phyloP scores from a whole-genome alignment of 805 yeast species.

The Candida methanosorbosa region DNA sequence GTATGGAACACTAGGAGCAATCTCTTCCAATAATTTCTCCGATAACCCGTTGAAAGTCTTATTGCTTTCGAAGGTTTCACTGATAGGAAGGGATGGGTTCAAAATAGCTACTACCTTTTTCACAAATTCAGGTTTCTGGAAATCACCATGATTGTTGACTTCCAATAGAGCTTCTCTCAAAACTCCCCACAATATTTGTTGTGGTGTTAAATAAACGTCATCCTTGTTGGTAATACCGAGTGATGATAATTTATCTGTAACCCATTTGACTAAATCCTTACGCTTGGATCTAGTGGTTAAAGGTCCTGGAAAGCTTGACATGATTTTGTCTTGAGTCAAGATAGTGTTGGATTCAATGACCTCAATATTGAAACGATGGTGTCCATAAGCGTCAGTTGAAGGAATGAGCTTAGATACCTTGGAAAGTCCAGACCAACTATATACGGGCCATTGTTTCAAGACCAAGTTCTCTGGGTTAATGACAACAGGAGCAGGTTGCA shows the following conservation, averaged over 20 bases:
- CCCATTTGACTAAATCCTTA: slow-evolving; percentile 67
- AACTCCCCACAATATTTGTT: slow-evolving; percentile 20
- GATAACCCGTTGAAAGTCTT: not conserved
- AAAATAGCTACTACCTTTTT: slow-evolving; percentile 27
- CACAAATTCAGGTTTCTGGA: slow-evolving; percentile 19
- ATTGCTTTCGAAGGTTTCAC: not conserved
- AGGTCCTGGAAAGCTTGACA: slow-evolving; percentile 61
- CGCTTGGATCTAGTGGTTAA: slow-evolving; percentile 46
- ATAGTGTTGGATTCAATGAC: slow-evolving; percentile 26
- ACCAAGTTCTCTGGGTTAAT: slow-evolving; percentile 47
- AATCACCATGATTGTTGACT: slow-evolving; percentile 19
- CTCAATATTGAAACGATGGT: slow-evolving; percentile 24
- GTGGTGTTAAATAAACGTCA: slow-evolving; percentile 10
- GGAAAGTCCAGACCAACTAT: slow-evolving; percentile 50
- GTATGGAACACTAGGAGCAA: slow-evolving; percentile 7
- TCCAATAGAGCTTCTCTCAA: slow-evolving; percentile 15
- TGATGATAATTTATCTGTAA: slow-evolving; percentile 27
- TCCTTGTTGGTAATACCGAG: slow-evolving; percentile 8
- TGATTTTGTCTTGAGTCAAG: slow-evolving; percentile 18
- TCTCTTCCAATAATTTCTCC: not conserved
- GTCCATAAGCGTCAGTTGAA: slow-evolving; percentile 26
- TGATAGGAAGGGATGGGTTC: slow-evolving; percentile 33
- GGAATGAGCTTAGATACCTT: slow-evolving; percentile 39
- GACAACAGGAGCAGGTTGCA: slow-evolving; percentile 25
- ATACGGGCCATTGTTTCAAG: slow-evolving; percentile 66